These are phyloP conservation scores for Laguncularia racemosa DNA, from an alignment of 345 rosid species.

Conservation along the genomic window DNA sequence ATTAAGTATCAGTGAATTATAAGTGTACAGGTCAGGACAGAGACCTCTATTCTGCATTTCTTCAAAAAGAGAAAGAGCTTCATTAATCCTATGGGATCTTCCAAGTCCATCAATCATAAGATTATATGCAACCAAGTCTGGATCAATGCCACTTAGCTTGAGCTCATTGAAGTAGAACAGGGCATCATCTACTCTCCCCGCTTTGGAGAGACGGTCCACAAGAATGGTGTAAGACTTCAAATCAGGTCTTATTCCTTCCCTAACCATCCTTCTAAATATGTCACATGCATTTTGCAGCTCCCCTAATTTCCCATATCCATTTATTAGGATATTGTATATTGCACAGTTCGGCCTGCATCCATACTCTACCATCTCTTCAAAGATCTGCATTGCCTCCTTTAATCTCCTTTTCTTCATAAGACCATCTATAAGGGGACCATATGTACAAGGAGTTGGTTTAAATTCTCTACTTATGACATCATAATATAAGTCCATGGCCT, in stretches of 20 bases:
- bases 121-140: conserved; percentile 67
- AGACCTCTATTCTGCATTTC: conserved; percentile 63
- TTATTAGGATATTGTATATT: conserved; percentile 77
- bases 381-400: conserved; percentile 57
- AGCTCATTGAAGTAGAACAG: conserved; percentile 54
- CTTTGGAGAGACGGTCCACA: conserved; percentile 62
- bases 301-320: conserved; percentile 76
- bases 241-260: conserved; percentile 83
- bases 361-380: conserved; percentile 69
- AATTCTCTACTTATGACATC: conserved; percentile 65
- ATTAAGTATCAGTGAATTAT: conserved; percentile 66
- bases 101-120: conserved; percentile 74
- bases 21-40: conserved; percentile 71
- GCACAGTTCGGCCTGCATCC: conserved; percentile 82
- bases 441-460: conserved; percentile 78
- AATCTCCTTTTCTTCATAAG: conserved; percentile 61
- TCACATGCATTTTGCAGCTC: conserved; percentile 56
- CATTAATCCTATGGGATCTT: conserved; percentile 50
- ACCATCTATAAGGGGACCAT: conserved; percentile 78
- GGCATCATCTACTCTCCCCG: conserved; percentile 73
- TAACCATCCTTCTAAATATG: conserved; percentile 62
- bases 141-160: conserved; percentile 52
- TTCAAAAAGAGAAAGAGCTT: conserved; percentile 52
- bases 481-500: conserved; percentile 63
- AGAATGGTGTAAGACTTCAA: conserved; percentile 80